These are phyloP conservation scores for Venturiaceae sp. DNA, from an alignment of 2,329 filamentous ascomycete genomes.

Conservation along the genomic window DNA sequence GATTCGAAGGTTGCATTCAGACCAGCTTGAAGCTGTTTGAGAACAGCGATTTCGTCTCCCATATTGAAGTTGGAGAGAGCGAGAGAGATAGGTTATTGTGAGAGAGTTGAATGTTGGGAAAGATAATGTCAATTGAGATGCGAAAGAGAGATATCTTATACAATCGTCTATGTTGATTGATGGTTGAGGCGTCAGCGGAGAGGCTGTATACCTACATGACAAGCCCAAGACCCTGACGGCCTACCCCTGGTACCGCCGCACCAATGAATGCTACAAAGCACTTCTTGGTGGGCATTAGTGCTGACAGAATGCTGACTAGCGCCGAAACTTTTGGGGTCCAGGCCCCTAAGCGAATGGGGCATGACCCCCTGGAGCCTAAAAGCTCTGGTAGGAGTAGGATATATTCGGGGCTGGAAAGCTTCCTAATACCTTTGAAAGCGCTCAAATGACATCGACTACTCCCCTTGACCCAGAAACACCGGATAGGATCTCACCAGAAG, in stretches of 20 bases:
- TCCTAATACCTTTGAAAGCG: background rate
- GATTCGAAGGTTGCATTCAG: slow-evolving; percentile 5
- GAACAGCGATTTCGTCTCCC: background rate
- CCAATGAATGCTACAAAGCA: too few species aligned
- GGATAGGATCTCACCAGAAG: background rate
- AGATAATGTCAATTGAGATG: too few species aligned
- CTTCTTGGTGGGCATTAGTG: background rate
- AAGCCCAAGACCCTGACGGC: too few species aligned
- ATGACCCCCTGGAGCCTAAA: too few species aligned
- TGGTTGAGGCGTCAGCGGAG: too few species aligned
- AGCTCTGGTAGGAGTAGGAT: too few species aligned
- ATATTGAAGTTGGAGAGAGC: background rate
- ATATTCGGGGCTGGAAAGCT: too few species aligned
- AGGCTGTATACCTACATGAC: too few species aligned
- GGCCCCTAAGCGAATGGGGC: too few species aligned
- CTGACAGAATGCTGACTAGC: background rate
- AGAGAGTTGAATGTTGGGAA: background rate
- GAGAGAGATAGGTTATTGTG: background rate
- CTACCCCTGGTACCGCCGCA: too few species aligned
- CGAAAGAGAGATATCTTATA: too few species aligned
- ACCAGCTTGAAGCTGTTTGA: slow-evolving; percentile 6
- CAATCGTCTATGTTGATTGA: too few species aligned
- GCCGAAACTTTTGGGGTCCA: background rate
- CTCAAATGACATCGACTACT: background rate
- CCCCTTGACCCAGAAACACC: background rate